Evolutionary conservation across 345 rosid species (phyloP).

Genomic region (Noccaea caerulescens): DNA sequence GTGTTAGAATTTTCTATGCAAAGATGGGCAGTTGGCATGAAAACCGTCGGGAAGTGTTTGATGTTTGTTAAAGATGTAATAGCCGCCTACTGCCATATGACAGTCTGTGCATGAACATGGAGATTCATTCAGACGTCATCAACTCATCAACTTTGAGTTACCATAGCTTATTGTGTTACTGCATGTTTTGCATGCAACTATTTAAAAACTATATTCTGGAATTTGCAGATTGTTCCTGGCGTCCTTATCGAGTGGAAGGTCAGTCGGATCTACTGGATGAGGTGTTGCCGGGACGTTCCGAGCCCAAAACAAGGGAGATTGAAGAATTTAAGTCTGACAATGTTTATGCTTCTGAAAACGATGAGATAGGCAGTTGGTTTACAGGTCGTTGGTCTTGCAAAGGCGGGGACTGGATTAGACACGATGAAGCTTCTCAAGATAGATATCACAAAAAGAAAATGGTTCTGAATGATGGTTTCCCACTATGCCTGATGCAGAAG

Average conservation of each 20-base stretch:
- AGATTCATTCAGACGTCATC: slow-evolving; percentile 25
- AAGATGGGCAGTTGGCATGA: too few relatives aligned
- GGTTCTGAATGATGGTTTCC: slow-evolving; percentile 94
- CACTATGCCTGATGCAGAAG: slow-evolving; percentile 91
- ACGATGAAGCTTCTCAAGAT: slow-evolving; percentile 76
- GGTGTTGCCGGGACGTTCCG: slow-evolving; percentile 46
- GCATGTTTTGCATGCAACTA: slow-evolving; percentile 32
- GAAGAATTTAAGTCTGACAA: slow-evolving; percentile 52
- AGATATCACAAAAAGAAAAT: slow-evolving; percentile 62
- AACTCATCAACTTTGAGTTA: slow-evolving; percentile 28
- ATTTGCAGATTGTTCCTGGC: slow-evolving; percentile 57
- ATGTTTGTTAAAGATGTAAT: slow-evolving; percentile 22
- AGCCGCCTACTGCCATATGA: slow-evolving; percentile 25
- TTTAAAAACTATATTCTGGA: slow-evolving; percentile 30
- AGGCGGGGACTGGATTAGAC: slow-evolving; percentile 99
- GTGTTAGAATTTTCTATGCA: too few relatives aligned
- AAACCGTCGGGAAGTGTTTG: neutral
- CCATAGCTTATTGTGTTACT: slow-evolving; percentile 26
- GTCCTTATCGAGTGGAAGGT: slow-evolving; percentile 45
- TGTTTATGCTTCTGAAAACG: slow-evolving; percentile 47
- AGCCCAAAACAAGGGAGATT: slow-evolving; percentile 45
- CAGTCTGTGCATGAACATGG: slow-evolving; percentile 30
- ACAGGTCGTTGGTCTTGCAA: slow-evolving; percentile 87
- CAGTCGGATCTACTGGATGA: slow-evolving; percentile 46
- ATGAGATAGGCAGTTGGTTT: slow-evolving; percentile 70